Base-by-base conservation (phyloP, 208 protist genomes). In the Trypanosoma melophagium region DNA sequence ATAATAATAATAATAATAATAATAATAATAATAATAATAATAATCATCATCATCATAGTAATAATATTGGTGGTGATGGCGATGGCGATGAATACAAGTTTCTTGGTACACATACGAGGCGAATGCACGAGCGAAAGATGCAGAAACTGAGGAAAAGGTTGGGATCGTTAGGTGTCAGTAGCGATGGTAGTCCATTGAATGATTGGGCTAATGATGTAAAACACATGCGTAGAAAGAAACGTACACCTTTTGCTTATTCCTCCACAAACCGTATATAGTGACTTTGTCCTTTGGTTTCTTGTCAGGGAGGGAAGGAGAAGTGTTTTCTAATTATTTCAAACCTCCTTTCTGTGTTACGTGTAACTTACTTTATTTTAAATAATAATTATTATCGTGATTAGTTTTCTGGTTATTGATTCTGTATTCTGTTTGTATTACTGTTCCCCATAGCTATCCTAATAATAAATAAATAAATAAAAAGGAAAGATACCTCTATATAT, bases 131-230 rank as follows among this genome's bases (percentile, higher is more conserved):
- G 52, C 13, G 66, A 52, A 21, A 51, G 41, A 47, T 65, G 53
- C 60, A 31, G 50, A 35, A 44, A 16, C 19, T 66, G 25, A 21
- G 49, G 22, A 41, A 40, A 22, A 50, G 8, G 25, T 40, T 77
- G 61, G 62, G 57, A 41, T 42, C 21, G 10, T n/a, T 78, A 38
- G 74, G 69, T 16, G 42, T n/a, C 21, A 24, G 3, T 45, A 2
- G 1, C 16, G 45, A 53, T 3, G 47, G 49, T 31, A 60, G n/a
- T 25, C 7, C 55, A 38, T 31, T 53, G 45, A 79, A 68, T 54
- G 67, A 79, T 35, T 79, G 74, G 74, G 74, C 60, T 45, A 54
- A 25, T 28, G 67, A 79, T 28, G 14, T 69, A 10, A 9, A 25
- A n/a, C 40, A 41, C 35, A 51, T 2, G 24, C 42, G 40, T 22